Evolutionary conservation across 177 flowering plant genomes (phyloP).

Genomic region (Telopea speciosissima): DNA sequence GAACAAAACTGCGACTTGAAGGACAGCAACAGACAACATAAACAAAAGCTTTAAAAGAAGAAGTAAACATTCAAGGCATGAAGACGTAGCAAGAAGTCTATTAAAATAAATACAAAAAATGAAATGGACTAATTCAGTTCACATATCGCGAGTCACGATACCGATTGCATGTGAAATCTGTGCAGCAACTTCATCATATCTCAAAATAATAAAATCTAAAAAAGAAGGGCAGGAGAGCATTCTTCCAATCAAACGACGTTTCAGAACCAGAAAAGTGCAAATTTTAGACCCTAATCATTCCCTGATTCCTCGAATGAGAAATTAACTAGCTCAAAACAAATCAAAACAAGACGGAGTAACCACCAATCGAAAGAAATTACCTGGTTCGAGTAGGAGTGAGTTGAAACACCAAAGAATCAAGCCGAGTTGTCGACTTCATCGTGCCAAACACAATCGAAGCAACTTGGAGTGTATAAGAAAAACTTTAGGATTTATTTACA

Average conservation of each 20-base stretch:
- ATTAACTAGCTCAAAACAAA: neutral
- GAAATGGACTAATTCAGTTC: too few relatives aligned
- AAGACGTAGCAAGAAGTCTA: too few relatives aligned
- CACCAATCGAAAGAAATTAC: constrained; percentile 24
- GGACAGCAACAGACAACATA: too few relatives aligned
- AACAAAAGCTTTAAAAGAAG: too few relatives aligned
- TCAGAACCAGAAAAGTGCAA: neutral
- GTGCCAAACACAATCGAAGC: neutral
- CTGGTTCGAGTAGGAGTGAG: constrained; percentile 97
- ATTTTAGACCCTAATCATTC: constrained; percentile 7
- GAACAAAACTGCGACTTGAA: neutral
- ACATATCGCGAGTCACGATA: too few relatives aligned
- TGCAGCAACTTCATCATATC: neutral
- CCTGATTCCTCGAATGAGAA: neutral
- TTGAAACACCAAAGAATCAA: constrained; percentile 80
- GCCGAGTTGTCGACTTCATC: constrained; percentile 72
- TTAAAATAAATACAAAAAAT: too few relatives aligned
- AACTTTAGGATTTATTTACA: neutral
- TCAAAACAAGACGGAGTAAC: neutral
- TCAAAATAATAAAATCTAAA: neutral
- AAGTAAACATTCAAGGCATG: too few relatives aligned
- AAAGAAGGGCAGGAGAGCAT: too few relatives aligned
- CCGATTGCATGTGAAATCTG: too few relatives aligned
- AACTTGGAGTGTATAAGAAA: neutral
- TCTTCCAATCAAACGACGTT: neutral